Conservation (phyloP, 345 rosid species). For the Crucihimalaya himalaica region DNA sequence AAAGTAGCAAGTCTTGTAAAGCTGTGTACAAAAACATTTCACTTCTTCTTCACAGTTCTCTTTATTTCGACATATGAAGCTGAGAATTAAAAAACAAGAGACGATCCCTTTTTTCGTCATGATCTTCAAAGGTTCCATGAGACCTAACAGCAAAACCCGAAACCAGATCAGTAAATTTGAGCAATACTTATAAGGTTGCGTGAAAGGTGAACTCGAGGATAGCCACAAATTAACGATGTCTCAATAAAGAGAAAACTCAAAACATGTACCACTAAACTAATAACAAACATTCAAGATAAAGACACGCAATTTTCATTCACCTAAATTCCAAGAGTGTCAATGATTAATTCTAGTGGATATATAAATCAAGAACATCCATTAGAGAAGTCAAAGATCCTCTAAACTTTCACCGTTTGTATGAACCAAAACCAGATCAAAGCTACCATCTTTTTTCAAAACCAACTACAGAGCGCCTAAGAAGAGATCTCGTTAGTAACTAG, state of each 20-base stretch:
- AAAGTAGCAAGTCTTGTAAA: slow-evolving; percentile 27
- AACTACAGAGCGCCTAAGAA: not conserved
- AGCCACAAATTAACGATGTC: not conserved
- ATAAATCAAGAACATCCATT: not conserved
- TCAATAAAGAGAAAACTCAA: not conserved
- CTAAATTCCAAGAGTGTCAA: not conserved
- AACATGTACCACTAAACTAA: not conserved
- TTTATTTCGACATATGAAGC: slow-evolving; percentile 35
- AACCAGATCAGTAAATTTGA: slow-evolving; percentile 4
- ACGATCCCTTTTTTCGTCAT: slow-evolving; percentile 31
- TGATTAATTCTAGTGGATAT: not conserved
- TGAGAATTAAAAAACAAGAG: slow-evolving; percentile 11
- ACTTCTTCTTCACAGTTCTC: slow-evolving; percentile 28
- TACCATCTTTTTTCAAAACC: slow-evolving; percentile 3
- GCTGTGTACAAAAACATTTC: slow-evolving; percentile 29
- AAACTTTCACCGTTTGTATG: not conserved
- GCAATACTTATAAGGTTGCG: not conserved
- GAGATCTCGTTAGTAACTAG: not conserved
- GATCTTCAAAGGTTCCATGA: slow-evolving; percentile 29
- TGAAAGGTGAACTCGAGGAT: not conserved
- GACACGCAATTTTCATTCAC: slow-evolving; percentile 9
- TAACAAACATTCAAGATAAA: not conserved
- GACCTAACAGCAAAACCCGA: slow-evolving; percentile 29
- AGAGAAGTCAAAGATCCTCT: slow-evolving; percentile 2
- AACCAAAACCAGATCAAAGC: slow-evolving; percentile 1